Percentiles rank a stretch among this genome's conserved stretches.
These are phyloP conservation scores for Naegleria gruberi DNA, from an alignment of 208 protist species.

Conservation along the genomic window DNA sequence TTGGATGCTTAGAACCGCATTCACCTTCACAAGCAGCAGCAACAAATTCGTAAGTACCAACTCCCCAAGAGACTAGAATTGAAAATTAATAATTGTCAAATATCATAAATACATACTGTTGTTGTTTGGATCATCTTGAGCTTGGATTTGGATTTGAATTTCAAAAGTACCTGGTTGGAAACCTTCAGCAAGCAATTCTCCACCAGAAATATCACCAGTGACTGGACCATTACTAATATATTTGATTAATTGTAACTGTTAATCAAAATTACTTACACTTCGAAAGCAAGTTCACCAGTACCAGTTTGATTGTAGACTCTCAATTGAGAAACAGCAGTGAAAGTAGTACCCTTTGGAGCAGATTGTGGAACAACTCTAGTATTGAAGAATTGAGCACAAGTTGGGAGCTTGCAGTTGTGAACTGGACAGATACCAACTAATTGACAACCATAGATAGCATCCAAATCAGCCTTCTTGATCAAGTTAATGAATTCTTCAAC, in stretches of 20 bases:
- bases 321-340: slow-evolving; percentile 27
- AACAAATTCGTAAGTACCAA: slow-evolving; percentile 34
- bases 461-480: slow-evolving; percentile 32
- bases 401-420: slow-evolving; percentile 24
- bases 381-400: slow-evolving; percentile 23
- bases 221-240: slow-evolving; percentile 11
- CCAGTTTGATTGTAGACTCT: slow-evolving; percentile 35
- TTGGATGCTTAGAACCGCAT: slow-evolving; percentile 37
- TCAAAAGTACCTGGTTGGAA: slow-evolving; percentile 29
- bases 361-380: slow-evolving; percentile 21
- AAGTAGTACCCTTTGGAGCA: slow-evolving; percentile 34
- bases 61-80: slow-evolving; percentile 27
- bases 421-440: slow-evolving; percentile 36
- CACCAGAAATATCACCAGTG: slow-evolving; percentile 22
- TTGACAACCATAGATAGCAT: slow-evolving; percentile 40
- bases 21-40: slow-evolving; percentile 38
- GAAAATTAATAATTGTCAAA: too few relatives aligned
- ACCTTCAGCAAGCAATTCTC: slow-evolving; percentile 24
- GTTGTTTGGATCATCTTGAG: slow-evolving; percentile 22
- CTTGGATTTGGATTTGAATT: slow-evolving; percentile 29
- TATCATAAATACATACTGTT: too few relatives aligned
- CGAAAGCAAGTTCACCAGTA: slow-evolving; percentile 38
- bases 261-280: neutral
- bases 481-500: slow-evolving; percentile 22
- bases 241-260: too few relatives aligned